Conservation (phyloP, 768 basidiomycete genomes). For the Collybiopsis luxurians region DNA sequence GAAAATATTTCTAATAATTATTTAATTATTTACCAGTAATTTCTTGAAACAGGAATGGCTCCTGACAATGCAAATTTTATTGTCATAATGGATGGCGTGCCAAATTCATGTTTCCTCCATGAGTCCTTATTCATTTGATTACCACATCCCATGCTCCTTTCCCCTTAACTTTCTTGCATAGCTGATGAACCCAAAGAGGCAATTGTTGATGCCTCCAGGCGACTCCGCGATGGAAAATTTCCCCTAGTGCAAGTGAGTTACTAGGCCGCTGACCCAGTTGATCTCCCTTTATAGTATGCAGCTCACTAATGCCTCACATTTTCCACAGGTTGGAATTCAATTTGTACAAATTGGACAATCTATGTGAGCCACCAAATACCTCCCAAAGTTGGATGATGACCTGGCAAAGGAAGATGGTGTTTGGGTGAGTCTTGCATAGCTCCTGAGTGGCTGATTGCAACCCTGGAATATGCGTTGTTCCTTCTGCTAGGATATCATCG, state of each 20-base stretch:
- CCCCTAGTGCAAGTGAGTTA: constrained; percentile 49
- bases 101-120: constrained; percentile 39
- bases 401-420: constrained; percentile 39
- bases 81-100: constrained; percentile 61
- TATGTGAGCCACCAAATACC: constrained; percentile 36
- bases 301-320: background rate
- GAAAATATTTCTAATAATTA: too few relatives aligned
- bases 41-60: too few relatives aligned
- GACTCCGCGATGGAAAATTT: constrained; percentile 49
- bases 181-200: constrained; percentile 51
- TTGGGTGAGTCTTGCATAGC: constrained; percentile 33
- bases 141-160: too few relatives aligned
- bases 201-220: constrained; percentile 43
- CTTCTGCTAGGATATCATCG: constrained; percentile 58
- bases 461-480: too few relatives aligned
- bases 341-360: constrained; percentile 69
- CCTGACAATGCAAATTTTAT: constrained; percentile 63
- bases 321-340: constrained; percentile 58
- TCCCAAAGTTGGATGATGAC: constrained; percentile 57
- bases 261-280: background rate
- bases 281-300: background rate
- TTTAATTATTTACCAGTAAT: too few relatives aligned
- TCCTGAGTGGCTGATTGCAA: background rate
- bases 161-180: constrained; percentile 22
- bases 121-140: too few relatives aligned